Evolutionary conservation across 2,329 filamentous ascomycete species (phyloP), one percentile per base, ranked within the genome.

Genomic region (Calonectria henricotiae): DNA sequence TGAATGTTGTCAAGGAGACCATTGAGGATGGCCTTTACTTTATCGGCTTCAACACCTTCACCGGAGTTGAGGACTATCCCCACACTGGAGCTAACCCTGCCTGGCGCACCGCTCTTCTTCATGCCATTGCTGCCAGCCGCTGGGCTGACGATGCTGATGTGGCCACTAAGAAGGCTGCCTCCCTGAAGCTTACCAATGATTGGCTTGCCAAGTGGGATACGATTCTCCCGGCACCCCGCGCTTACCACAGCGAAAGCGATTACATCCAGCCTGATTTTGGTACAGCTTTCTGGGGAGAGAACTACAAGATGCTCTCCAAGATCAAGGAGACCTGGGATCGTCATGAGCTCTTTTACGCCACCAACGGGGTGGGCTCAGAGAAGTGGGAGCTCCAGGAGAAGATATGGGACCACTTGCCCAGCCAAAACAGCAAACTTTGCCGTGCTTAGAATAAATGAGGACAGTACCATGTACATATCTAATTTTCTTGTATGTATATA

Each of bases 241-340:
- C 84, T 5, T 88, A 88, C 71, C 77, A 86, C 75, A 88, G 88
- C 70, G 88, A 90, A 80, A 85, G 82, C 2, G 85, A 89, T 75
- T 84, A 86, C 47, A 80, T 82, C 68, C 82, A 88, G 76, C 83
- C 82, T 1, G 73, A 85, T 65, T 89, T 81, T 73, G 80, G 86
- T 73, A 74, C 82, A 35, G 79, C 77, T 3, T 88, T 88, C 78
- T 89, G 83, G 74, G 87, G 87, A 1, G 70, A 44, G 7, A 86
- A 87, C 60, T 88, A 88, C 70, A 74, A 73, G 5, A 76, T 72
- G 46, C 74, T 88, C 49, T 69, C 82, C 25, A 39, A 63, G 4
- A 81, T 90, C 20, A 90, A 90, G 82, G 75, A 82, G 61, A 82
- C 78, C 47, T 86, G 83, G 75, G 89, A 89, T 77, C 81, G 85